Evolutionary conservation across 768 basidiomycete species (phyloP), one percentile per base, ranked within the genome.

Genomic region (Xerocomellus amylosporus): DNA sequence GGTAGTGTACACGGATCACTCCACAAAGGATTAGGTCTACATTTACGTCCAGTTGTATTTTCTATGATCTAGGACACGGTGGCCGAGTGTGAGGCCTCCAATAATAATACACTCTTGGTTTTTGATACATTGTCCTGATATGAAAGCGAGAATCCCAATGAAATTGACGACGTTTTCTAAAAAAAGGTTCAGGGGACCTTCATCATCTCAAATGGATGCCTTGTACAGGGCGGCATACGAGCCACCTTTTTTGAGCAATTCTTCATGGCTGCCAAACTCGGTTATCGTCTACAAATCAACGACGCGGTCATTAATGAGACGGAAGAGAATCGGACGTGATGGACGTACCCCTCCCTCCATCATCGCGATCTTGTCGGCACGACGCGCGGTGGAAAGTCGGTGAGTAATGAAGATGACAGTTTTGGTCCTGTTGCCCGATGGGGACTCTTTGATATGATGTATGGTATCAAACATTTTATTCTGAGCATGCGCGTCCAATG

Each of bases 341-440:
- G 40, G n/a, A 75, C 78, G 56, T 59, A 79, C 78, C 53, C 89
- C 89, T 63, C 80, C 79, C 62, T 90, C 86, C 87, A 91, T 89
- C 84, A 90, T 87, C 40, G 87, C 89, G 59, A 91, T 82, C 72
- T 90, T 90, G 74, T 93, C 88, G 58, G 90, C 90, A 40, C 87
- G 82, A 4, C 88, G 85, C 19, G 90, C 89, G 42, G 86, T 88
- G 24, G 87, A 84, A 54, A 93, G 79, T 56, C 88, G 81, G 72
- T 93, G 90, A 7, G 90, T 92, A 64, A 92, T 88, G 72, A 87
- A 91, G 34, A 93, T 80, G 58, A 90, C 83, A 4, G 86, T 88
- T 72, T 90, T 90, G 19, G 72, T 77, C 63, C 76, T 75, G 64
- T 79, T 76, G 30, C 84, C 87, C 20, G 52, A 74, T 33, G 82